Conservation (phyloP, 345 rosid species). For the Triadica sebifera region DNA sequence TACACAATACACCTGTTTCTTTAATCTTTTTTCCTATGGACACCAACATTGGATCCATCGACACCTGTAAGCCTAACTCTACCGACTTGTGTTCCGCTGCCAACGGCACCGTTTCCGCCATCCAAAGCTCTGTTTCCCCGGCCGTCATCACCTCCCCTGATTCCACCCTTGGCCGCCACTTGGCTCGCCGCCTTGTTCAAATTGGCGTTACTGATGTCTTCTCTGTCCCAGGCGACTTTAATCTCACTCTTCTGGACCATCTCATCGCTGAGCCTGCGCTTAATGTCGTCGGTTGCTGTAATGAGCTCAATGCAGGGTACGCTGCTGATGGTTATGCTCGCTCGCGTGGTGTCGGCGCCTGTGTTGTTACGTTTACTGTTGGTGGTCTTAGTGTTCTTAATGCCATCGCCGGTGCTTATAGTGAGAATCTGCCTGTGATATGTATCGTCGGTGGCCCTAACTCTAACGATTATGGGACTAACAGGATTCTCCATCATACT, state of each 20-base stretch:
- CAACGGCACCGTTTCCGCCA: slow-evolving; percentile 36
- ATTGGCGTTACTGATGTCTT: slow-evolving; percentile 51
- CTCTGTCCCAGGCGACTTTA: slow-evolving; percentile 79
- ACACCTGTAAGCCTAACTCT: slow-evolving; percentile 35
- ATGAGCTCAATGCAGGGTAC: slow-evolving; percentile 83
- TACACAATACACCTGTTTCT: neutral
- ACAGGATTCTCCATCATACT: slow-evolving; percentile 73
- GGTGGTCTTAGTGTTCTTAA: slow-evolving; percentile 77
- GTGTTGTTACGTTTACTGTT: slow-evolving; percentile 79
- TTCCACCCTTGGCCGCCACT: slow-evolving; percentile 60
- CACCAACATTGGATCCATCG: slow-evolving; percentile 47
- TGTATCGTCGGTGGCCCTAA: slow-evolving; percentile 89
- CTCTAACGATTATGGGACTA: slow-evolving; percentile 82
- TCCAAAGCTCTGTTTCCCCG: slow-evolving; percentile 34
- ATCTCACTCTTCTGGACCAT: slow-evolving; percentile 74
- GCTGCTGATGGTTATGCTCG: slow-evolving; percentile 82
- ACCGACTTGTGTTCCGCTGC: slow-evolving; percentile 41
- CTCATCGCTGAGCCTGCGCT: slow-evolving; percentile 72
- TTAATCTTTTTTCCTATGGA: slow-evolving; percentile 36
- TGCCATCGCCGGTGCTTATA: slow-evolving; percentile 79
- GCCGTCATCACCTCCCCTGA: slow-evolving; percentile 34
- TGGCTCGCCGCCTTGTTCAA: slow-evolving; percentile 64
- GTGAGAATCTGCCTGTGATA: slow-evolving; percentile 72
- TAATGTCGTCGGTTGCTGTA: slow-evolving; percentile 65
- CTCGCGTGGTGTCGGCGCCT: slow-evolving; percentile 74